Percentiles rank a stretch among this genome's conserved stretches.
phyloP scores from a whole-genome alignment of 2,329 filamentous ascomycete genomes.

The Penicillium crustosum region DNA sequence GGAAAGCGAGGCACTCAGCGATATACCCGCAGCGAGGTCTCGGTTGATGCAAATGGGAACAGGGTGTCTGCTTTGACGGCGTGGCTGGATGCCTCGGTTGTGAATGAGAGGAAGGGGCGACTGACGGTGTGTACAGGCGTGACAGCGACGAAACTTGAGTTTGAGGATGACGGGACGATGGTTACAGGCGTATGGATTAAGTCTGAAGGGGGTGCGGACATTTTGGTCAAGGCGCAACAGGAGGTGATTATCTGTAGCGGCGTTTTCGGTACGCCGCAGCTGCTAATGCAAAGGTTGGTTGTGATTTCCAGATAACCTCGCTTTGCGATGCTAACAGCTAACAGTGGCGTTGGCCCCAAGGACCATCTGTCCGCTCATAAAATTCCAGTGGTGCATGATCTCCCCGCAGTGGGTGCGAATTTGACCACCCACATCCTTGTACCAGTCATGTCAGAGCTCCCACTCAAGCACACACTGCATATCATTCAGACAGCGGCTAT shows the following conservation, averaged over 20 bases:
- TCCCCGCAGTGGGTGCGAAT: constrained; percentile 1
- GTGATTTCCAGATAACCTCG: neutral
- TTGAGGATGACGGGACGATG: neutral
- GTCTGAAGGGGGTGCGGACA: neutral
- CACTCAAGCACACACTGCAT: constrained; percentile 2
- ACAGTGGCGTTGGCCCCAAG: constrained; percentile 2
- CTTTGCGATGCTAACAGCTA: neutral
- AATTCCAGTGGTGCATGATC: neutral
- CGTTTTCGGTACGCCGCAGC: constrained; percentile 4
- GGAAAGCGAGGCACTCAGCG: constrained; percentile 2
- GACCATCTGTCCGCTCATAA: neutral
- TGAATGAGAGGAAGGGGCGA: neutral
- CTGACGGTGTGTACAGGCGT: constrained; percentile 4
- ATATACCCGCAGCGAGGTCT: constrained; percentile 2
- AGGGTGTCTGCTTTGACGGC: constrained; percentile 1
- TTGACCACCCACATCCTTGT: constrained; percentile 1
- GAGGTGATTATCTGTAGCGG: constrained; percentile 4
- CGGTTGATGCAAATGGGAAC: neutral
- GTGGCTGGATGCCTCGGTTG: neutral
- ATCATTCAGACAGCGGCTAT: constrained; percentile 7
- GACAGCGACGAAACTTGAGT: neutral
- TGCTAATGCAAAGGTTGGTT: constrained; percentile 1
- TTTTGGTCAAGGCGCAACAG: constrained; percentile 1
- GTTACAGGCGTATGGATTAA: constrained; percentile 4
- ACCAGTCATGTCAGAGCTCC: constrained; percentile 5